Percentiles rank a stretch among this genome's conserved stretches.
These are phyloP conservation scores for Clavariopsis aquatica DNA, from an alignment of 495 filamentous ascomycete species.

Conservation along the genomic window DNA sequence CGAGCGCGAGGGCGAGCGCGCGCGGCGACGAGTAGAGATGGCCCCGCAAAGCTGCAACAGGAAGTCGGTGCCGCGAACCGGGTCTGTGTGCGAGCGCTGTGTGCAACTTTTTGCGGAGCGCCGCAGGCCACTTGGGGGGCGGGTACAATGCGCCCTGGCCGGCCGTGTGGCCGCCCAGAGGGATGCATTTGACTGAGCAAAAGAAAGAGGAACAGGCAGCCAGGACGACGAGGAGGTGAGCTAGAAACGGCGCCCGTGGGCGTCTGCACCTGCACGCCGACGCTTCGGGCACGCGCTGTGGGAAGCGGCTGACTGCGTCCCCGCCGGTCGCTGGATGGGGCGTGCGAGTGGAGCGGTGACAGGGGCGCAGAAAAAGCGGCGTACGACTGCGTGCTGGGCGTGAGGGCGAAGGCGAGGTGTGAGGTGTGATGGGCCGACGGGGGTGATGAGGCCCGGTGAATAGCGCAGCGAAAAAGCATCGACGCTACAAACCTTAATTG, in stretches of 20 bases:
- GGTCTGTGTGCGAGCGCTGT: slow-evolving; percentile 5
- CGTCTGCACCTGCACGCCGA: slow-evolving; percentile 36
- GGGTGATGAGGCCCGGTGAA: slow-evolving; percentile 11
- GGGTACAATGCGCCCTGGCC: not conserved
- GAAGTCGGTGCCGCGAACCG: not conserved
- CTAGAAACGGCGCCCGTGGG: slow-evolving; percentile 25
- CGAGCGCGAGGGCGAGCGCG: not conserved
- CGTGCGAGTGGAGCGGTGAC: not conserved
- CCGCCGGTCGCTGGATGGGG: not conserved
- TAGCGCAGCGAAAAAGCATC: slow-evolving; percentile 20
- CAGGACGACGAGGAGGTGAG: not conserved
- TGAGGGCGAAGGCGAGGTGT: too few species aligned
- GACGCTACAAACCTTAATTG: slow-evolving; percentile 34
- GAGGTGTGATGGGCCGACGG: not conserved
- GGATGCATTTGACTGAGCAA: not conserved
- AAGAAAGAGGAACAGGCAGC: slow-evolving; percentile 1
- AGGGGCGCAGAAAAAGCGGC: slow-evolving; percentile 4
- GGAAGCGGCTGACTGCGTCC: slow-evolving; percentile 24
- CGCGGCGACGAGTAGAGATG: not conserved
- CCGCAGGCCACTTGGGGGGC: slow-evolving; percentile 7
- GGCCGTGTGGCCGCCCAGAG: not conserved
- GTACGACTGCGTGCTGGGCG: too few species aligned
- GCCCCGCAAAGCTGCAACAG: not conserved
- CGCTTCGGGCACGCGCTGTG: slow-evolving; percentile 21
- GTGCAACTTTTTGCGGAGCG: slow-evolving; percentile 5